Evolutionary conservation across 768 basidiomycete genomes (phyloP), one percentile per base, ranked within the genome.

Genomic region (Ramaria sp.): DNA sequence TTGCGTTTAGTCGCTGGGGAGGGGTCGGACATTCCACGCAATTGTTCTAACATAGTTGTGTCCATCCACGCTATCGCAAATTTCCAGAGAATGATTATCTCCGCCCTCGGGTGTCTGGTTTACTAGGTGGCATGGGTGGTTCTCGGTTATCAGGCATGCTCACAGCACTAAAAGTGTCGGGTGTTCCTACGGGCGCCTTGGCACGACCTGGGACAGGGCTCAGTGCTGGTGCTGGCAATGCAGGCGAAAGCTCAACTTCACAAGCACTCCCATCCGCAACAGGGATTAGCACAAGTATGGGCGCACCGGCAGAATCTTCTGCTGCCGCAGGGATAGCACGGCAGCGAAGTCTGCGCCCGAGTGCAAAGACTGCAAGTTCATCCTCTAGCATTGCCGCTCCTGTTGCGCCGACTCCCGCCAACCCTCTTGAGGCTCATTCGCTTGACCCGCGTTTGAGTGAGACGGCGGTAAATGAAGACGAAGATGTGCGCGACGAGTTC

Each of bases 61-160:
- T 97, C 94, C 7, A 98, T 98, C 59, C 95, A 98, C 66, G 95
- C 94, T 7, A 96, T 98, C 60, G 95, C 96, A 1, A 97, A 93
- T 0, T 92, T 98, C 79, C 92, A 96, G 68, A 92, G 31, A 91
- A 96, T 65, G 94, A 96, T 68, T 99, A 97, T 68, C 80, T 98
- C 13, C 86, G 92, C 1, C 95, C 95, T 24, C 81, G 91, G 3
- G 85, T 96, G 33, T 75, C 91, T 6, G 89, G 90, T 0, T 67
- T 88, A 22, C 67, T 86, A 51, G 73, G 78, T 57, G 75, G 77
- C 30, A 48, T 54, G 31, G 60, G 67, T 33, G 54, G 54, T 17
- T 63, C 68, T 43, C 80, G 92, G 13, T 71, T 95, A 27, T 86
- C 88, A 10, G 86, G 85, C 49, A 92, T 95, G 86, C 80, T 96